phyloP scores from a whole-genome alignment of 306 rosid species.

The Rubus parviflorus region DNA sequence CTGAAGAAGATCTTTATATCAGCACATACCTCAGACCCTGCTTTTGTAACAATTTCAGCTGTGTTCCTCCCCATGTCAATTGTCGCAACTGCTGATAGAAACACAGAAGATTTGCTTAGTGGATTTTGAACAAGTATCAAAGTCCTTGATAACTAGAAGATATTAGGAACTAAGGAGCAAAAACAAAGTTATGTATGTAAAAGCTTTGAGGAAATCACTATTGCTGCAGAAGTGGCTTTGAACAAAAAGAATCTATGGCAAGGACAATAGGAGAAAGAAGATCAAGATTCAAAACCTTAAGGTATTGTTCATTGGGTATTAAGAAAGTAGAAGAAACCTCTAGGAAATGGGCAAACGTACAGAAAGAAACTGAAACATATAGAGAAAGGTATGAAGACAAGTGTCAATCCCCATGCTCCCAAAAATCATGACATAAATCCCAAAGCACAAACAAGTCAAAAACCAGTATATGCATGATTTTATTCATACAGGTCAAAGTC shows the following conservation, averaged over 20 bases:
- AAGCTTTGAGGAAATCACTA: neutral
- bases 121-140: conserved; percentile 8
- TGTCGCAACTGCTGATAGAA: conserved; percentile 34
- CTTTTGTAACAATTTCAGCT: conserved; percentile 41
- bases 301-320: neutral
- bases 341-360: neutral
- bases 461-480: neutral
- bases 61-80: conserved; percentile 61
- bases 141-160: conserved; percentile 16
- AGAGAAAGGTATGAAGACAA: neutral
- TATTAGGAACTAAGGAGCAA: neutral
- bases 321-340: conserved; percentile 16
- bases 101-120: conserved; percentile 13
- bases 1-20: conserved; percentile 16
- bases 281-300: neutral
- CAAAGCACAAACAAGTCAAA: neutral
- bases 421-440: neutral
- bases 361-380: neutral
- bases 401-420: neutral
- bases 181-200: conserved; percentile 1
- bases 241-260: conserved; percentile 18
- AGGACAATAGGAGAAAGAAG: conserved; percentile 6
- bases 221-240: conserved; percentile 10
- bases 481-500: neutral
- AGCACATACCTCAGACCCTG: conserved; percentile 54